Evolutionary conservation across 202 grass and related monocot species (phyloP), one percentile per base, ranked within the genome.

Genomic region (Dendrocalamus latiflorus): DNA sequence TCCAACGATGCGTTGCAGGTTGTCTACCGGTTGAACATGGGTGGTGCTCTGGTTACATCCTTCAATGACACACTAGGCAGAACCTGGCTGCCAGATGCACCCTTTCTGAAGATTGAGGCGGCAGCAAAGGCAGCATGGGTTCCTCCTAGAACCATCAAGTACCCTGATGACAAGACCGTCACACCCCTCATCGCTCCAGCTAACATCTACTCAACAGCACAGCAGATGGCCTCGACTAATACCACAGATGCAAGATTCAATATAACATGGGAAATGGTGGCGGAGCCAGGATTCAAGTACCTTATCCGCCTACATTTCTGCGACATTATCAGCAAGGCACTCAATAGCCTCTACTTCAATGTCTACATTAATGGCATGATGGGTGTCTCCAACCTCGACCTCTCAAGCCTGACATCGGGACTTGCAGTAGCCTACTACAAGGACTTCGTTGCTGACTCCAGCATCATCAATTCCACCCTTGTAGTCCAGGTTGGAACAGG

Each of bases 331-430:
- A 93, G 94, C 81, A 91, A 93, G 79, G 81, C 82, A 83, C 86
- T 97, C 56, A 88, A 90, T 85, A 91, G 85, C 79, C 89, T 93
- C 70, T 93, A 90, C 76, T 97, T 93, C 78, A 93, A 88, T 83
- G 94, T 97, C 21, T 97, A 93, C 68, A 69, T 97, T 34, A 97
- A 97, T 82, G 91, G 86, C 78, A 74, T 88, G 67, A 93, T 90
- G 89, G 94, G 79, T 86, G 61, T 75, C 18, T 37, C 89, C 21
- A 88, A 88, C 61, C 84, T 93, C 9, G 91, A 97, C 45, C 84
- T 97, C 45, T 97, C 94, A 2, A 87, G 85, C 71, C 59, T 90
- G 68, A 97, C 94, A 65, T 48, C 72, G 63, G 91, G 86, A 20
- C 94, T 97, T 47, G 94, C 91, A 26, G 84, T 91, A 44, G 68